A percentile compares a stretch with the other conserved stretches of the same genome.
phyloP scores from a whole-genome alignment of 2,329 filamentous ascomycete genomes.

The Aspergillus neoniger region DNA sequence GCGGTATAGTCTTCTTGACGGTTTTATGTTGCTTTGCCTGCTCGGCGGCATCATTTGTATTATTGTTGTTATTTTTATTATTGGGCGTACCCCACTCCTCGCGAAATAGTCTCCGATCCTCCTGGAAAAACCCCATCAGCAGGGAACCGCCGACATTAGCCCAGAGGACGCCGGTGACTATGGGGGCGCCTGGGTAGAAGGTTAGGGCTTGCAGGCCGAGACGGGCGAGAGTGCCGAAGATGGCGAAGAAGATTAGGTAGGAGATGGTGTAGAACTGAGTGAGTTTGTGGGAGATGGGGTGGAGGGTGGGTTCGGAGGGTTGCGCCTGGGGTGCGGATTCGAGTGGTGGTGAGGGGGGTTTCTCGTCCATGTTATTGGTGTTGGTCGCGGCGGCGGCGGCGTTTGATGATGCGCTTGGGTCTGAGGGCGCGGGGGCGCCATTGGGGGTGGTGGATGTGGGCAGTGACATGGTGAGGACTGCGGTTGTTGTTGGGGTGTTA shows the following conservation, averaged over 20 bases:
- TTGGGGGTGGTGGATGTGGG: no score
- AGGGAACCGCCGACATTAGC: slow-evolving; percentile 81
- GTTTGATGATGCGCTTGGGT: no score
- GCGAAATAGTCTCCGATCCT: slow-evolving; percentile 75
- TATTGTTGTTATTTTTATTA: slow-evolving; percentile 25
- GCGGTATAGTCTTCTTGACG: slow-evolving; percentile 79
- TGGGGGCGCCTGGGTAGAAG: slow-evolving; percentile 73
- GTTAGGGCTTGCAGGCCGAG: slow-evolving; percentile 79
- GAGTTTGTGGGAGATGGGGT: slow-evolving; percentile 50
- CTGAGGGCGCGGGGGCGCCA: no score
- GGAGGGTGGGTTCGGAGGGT: slow-evolving; percentile 11
- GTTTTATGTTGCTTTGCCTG: slow-evolving; percentile 57
- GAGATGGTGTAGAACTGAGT: slow-evolving; percentile 72
- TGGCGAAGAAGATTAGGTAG: slow-evolving; percentile 81
- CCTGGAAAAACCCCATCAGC: slow-evolving; percentile 80
- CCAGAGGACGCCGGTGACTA: slow-evolving; percentile 77
- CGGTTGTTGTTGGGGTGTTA: no score
- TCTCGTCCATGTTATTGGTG: not conserved
- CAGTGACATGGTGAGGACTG: no score
- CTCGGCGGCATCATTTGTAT: slow-evolving; percentile 30
- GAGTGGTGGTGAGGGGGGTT: slow-evolving; percentile 14
- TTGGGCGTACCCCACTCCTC: slow-evolving; percentile 59
- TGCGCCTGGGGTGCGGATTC: slow-evolving; percentile 14
- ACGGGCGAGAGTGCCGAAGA: slow-evolving; percentile 80
- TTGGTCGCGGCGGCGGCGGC: no score